Evolutionary conservation across 2,329 filamentous ascomycete genomes (phyloP), one percentile per base, ranked within the genome.

Genomic region (Talaromyces sp.): DNA sequence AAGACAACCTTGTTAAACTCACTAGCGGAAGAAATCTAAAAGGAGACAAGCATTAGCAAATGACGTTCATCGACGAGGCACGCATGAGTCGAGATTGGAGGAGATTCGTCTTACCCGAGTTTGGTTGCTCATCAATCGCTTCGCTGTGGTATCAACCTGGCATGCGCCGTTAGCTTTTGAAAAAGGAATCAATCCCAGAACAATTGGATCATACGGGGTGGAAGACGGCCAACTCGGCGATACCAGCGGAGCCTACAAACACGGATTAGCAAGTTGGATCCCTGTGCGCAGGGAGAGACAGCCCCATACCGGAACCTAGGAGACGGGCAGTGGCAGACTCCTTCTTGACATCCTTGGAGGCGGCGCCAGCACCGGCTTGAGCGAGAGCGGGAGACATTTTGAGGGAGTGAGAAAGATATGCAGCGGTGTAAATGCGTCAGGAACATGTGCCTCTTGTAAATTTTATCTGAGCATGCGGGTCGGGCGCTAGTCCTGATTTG

Each of bases 71-170:
- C 27, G 29, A 41, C 41, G 36, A 35, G 20, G 11, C 16, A 13
- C 40, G 5, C 24, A 40, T 10, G 20, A 9, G n/a, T 35, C 16
- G 37, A 22, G 19, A 40, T 40, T 40, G 8, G 19, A 13, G 8
- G 19, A 13, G 29, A 16, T 36, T 41, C 29, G n/a, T 62, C 76
- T 64, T 73, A 89, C 84, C 78, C 81, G 90, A 70, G 85, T 86
- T 74, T 96, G 88, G 77, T 99, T 97, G 85, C 91, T 97, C 94
- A 99, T 99, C 77, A 99, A 85, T 65, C 94, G 90, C 83, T 99
- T 99, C 60, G 94, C 93, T 68, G 95, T 97, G 46, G 94, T 99
- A 78, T 99, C 94, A 74, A 99, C 90, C 89, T 93, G 43, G 69
- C 40, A 29, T 27, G 29, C 19, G 17, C 45, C 36, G 55, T 72